Evolutionary conservation across 345 rosid species (phyloP), one percentile per base, ranked within the genome.

Genomic region (Linum lewisii): DNA sequence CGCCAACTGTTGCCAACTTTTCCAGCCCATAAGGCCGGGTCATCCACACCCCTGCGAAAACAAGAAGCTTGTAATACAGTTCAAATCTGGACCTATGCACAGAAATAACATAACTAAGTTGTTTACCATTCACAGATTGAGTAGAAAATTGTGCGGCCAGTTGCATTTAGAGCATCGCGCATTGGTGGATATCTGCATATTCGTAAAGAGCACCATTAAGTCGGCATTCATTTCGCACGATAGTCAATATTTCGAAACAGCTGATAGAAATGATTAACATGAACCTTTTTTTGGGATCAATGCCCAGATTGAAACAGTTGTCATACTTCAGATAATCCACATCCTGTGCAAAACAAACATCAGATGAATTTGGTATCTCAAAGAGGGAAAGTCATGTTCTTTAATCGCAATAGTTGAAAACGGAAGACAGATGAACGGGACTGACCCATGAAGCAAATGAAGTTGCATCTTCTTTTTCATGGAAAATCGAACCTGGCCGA

Each of bases 1-100:
- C 97, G 96, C 98, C 98, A 92, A 78, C 98, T 92, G 78, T 92
- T 92, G 65, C 97, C 98, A 71, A 88, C 81, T 67, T 77, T 86
- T 53, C 81, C 78, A 13, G 97, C 97, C 98, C 97, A 92, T 61
- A 88, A 79, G 61, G 98, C 95, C 60, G 97, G 97, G 69, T 88
- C 86, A 22, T 92, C 90, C 22, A 73, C 97, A 16, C 97, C 98
- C 98, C 95, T 91, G 72, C 24, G 66, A 67, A 67, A 67, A 55
- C 67, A 67, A 62, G 60, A 52, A 49, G 29, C 59, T 62, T 24
- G 19, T 14, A 24, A 42, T 18, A 51, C 3, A 21, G 6, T 51
- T 8, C 44, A 21, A 63, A 23, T 37, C 11, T 21, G 61, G 49
- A 54, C 18, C 47, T 22, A 23, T 26, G 20, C 54, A 57, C 1